A percentile compares a stretch with the other conserved stretches of the same genome.
Evolutionary conservation across 768 basidiomycete species (phyloP).

Genomic region (Russula sp.): DNA sequence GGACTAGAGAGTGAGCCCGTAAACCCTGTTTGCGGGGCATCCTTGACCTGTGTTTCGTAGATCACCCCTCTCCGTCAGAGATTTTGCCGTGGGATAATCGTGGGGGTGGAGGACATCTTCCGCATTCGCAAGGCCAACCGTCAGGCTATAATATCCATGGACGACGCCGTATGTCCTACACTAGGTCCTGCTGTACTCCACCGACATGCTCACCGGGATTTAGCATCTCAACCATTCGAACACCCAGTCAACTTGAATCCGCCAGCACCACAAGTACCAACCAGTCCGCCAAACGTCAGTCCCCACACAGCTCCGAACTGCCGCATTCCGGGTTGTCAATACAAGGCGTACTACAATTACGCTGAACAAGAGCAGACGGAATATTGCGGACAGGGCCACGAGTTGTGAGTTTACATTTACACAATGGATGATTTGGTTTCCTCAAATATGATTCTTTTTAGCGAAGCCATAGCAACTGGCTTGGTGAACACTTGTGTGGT

Average conservation of each 20-base stretch:
- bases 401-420: constrained; percentile 6
- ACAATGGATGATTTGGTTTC: no score
- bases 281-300: no score
- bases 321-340: constrained; percentile 1
- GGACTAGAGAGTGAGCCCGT: not conserved
- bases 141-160: no score
- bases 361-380: constrained; percentile 14
- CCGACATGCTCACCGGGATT: not conserved
- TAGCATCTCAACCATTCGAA: not conserved
- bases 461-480: constrained; percentile 8
- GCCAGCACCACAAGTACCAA: not conserved
- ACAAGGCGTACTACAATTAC: constrained; percentile 5
- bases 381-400: constrained; percentile 13
- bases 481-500: constrained; percentile 5
- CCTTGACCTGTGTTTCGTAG: not conserved
- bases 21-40: not conserved
- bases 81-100: not conserved
- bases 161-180: not conserved
- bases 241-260: not conserved
- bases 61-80: not conserved
- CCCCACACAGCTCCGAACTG: not conserved
- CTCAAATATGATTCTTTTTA: not conserved
- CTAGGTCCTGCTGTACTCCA: not conserved
- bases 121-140: not conserved
- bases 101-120: not conserved